Evolutionary conservation across 148 eudicot species (phyloP).

Genomic region (Nyssa sinensis): DNA sequence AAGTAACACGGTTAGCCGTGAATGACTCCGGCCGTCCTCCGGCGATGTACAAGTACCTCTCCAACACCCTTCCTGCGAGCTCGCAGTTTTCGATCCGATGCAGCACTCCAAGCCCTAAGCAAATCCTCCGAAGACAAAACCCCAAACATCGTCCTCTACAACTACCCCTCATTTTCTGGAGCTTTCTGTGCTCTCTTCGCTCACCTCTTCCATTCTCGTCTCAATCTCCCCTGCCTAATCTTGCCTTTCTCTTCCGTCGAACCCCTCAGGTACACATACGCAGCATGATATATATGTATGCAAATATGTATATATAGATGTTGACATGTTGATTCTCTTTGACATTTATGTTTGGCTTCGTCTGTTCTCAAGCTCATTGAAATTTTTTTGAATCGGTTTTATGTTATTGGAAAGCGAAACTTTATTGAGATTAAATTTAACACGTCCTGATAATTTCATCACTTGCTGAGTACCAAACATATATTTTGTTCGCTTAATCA

Average conservation of each 20-base stretch:
- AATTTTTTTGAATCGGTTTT: background rate
- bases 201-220: slow-evolving; percentile 61
- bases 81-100: slow-evolving; percentile 65
- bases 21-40: slow-evolving; percentile 29
- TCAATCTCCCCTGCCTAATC: slow-evolving; percentile 62
- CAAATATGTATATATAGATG: background rate
- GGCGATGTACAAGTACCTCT: background rate
- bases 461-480: background rate
- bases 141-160: slow-evolving; percentile 64
- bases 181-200: slow-evolving; percentile 83
- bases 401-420: background rate
- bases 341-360: background rate
- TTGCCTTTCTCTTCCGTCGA: slow-evolving; percentile 77
- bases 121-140: slow-evolving; percentile 47
- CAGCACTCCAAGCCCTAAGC: slow-evolving; percentile 58
- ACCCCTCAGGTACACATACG: slow-evolving; percentile 59
- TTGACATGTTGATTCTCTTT: background rate
- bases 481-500: background rate
- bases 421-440: background rate
- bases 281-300: background rate
- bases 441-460: background rate
- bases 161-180: slow-evolving; percentile 87
- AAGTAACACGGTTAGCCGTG: too few relatives aligned
- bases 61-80: background rate
- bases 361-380: too few relatives aligned